These are phyloP conservation scores for Neofusicoccum umdonicola DNA, from an alignment of 2,329 filamentous ascomycete species.

Conservation along the genomic window DNA sequence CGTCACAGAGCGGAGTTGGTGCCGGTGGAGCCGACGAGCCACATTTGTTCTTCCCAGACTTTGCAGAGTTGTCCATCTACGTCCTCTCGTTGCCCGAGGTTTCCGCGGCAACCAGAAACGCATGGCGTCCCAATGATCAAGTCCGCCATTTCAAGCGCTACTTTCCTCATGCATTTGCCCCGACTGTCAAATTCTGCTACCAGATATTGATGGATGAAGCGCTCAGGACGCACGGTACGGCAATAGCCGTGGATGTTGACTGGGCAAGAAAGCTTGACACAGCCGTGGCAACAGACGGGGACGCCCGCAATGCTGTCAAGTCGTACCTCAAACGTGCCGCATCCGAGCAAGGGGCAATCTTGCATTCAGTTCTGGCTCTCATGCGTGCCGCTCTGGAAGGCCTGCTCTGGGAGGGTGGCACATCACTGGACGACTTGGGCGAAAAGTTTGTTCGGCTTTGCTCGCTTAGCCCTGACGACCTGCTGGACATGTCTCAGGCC, in stretches of 20 bases:
- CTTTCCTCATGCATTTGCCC: constrained; percentile 56
- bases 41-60: constrained; percentile 39
- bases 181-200: constrained; percentile 68
- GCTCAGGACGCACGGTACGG: constrained; percentile 43
- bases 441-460: constrained; percentile 54
- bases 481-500: constrained; percentile 31
- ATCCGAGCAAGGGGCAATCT: constrained; percentile 8
- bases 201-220: constrained; percentile 61
- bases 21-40: not conserved
- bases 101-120: constrained; percentile 29
- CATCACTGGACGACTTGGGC: constrained; percentile 45
- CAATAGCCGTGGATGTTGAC: constrained; percentile 65
- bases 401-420: constrained; percentile 39
- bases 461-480: constrained; percentile 53
- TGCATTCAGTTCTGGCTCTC: constrained; percentile 39
- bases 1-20: not conserved
- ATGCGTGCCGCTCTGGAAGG: constrained; percentile 47
- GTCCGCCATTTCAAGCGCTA: constrained; percentile 33
- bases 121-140: constrained; percentile 27
- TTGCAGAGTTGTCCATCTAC: constrained; percentile 44
- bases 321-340: constrained; percentile 39
- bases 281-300: constrained; percentile 67
- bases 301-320: constrained; percentile 60
- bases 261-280: constrained; percentile 82
- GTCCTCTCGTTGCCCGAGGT: constrained; percentile 42